These are phyloP conservation scores for Tuber borchii DNA, from an alignment of 495 filamentous ascomycete genomes.

Conservation along the genomic window DNA sequence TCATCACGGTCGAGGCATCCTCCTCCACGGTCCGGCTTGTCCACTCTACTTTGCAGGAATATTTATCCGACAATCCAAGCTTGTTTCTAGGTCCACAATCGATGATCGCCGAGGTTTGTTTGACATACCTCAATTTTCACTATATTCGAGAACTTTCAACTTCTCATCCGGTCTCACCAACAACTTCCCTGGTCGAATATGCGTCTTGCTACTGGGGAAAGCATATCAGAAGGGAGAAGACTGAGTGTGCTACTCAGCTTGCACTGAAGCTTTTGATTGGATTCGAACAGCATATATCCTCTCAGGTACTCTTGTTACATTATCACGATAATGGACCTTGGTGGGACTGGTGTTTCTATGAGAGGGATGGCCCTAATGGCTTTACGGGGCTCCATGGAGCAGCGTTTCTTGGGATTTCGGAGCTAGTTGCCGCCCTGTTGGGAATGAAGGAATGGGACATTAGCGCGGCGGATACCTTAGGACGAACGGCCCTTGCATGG, in stretches of 20 bases:
- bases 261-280: neutral
- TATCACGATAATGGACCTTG: neutral
- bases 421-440: neutral
- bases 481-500: too few species aligned
- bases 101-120: neutral
- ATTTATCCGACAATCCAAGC: neutral
- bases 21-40: neutral
- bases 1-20: neutral
- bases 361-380: neutral
- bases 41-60: neutral
- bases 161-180: accelerated
- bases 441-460: neutral
- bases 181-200: neutral
- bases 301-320: neutral
- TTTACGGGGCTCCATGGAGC: neutral
- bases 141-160: neutral
- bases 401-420: neutral
- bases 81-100: neutral
- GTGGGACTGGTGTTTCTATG: neutral
- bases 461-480: neutral
- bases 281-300: neutral
- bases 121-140: neutral
- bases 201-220: neutral
- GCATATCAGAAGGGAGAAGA: neutral
- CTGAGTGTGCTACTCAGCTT: neutral